A percentile compares a stretch with the other conserved stretches of the same genome.
phyloP scores from a whole-genome alignment of 2,329 filamentous ascomycete species.

The Zopfia rhizophila region DNA sequence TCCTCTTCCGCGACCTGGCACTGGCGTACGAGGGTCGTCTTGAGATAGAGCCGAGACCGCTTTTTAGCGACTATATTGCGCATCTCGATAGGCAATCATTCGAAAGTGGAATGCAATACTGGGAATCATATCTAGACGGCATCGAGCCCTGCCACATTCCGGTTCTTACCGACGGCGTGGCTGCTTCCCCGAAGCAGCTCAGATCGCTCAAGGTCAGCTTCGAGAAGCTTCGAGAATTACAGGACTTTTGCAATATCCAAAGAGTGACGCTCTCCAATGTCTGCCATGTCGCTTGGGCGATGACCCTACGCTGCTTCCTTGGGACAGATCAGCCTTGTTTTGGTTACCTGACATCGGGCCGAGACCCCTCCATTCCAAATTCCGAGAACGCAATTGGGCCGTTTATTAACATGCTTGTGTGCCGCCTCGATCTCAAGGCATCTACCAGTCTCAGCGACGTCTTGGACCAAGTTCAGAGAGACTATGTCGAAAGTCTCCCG shows the following conservation, averaged over 20 bases:
- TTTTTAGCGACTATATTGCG: conserved; percentile 23
- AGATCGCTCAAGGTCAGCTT: conserved; percentile 13
- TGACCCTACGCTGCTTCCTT: conserved; percentile 38
- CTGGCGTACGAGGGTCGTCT: conserved; percentile 27
- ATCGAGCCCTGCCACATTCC: conserved; percentile 20
- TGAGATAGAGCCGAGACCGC: conserved; percentile 7
- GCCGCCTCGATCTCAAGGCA: conserved; percentile 46
- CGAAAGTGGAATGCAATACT: conserved; percentile 9
- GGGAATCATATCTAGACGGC: conserved; percentile 15
- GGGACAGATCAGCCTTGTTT: conserved; percentile 46
- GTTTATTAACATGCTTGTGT: conserved; percentile 64
- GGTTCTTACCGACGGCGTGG: not conserved
- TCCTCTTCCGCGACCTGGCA: conserved; percentile 16
- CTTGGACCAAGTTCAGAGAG: conserved; percentile 39
- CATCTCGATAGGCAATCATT: conserved; percentile 10
- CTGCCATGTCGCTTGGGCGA: conserved; percentile 34
- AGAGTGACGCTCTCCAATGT: conserved; percentile 56
- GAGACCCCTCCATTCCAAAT: conserved; percentile 58
- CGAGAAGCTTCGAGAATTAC: conserved; percentile 1
- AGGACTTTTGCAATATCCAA: conserved; percentile 46
- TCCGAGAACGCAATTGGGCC: conserved; percentile 58
- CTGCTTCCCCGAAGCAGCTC: conserved; percentile 18
- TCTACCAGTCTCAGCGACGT: no score
- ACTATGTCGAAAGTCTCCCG: conserved; percentile 23
- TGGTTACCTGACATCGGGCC: conserved; percentile 58